These are phyloP conservation scores for Blastocystis sp. DNA, from an alignment of 352 stramenopile species.

Conservation along the genomic window DNA sequence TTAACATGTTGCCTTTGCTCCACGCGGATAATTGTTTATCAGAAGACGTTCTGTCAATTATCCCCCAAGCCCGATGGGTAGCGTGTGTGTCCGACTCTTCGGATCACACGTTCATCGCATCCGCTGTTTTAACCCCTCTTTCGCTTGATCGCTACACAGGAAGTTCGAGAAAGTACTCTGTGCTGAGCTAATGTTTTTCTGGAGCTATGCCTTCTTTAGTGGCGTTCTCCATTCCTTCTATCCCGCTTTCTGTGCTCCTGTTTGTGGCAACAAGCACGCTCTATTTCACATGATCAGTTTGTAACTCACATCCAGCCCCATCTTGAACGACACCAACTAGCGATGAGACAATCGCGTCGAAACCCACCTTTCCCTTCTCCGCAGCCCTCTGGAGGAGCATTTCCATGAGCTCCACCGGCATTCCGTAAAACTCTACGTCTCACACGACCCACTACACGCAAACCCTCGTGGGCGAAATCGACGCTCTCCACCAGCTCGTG, in stretches of 20 bases:
- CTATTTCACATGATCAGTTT: background rate
- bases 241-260: background rate
- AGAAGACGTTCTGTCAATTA: background rate
- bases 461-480: constrained; percentile 20
- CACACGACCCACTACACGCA: background rate
- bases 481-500: constrained; percentile 63
- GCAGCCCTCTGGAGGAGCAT: constrained; percentile 14
- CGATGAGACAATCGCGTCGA: background rate
- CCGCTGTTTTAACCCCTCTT: constrained; percentile 48
- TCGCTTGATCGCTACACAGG: constrained; percentile 47
- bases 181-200: constrained; percentile 1
- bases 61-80: constrained; percentile 46
- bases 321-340: constrained; percentile 55
- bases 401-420: constrained; percentile 64
- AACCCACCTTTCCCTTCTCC: constrained; percentile 17
- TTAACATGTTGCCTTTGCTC: background rate
- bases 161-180: constrained; percentile 63
- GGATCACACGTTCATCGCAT: constrained; percentile 55
- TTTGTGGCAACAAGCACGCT: background rate
- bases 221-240: no score
- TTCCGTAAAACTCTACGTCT: constrained; percentile 36
- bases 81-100: background rate
- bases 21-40: background rate
- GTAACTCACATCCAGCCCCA: constrained; percentile 47
- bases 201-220: no score